A percentile compares a stretch with the other conserved stretches of the same genome.
phyloP scores from a whole-genome alignment of 352 stramenopile species.

The Phytophthora litchii region DNA sequence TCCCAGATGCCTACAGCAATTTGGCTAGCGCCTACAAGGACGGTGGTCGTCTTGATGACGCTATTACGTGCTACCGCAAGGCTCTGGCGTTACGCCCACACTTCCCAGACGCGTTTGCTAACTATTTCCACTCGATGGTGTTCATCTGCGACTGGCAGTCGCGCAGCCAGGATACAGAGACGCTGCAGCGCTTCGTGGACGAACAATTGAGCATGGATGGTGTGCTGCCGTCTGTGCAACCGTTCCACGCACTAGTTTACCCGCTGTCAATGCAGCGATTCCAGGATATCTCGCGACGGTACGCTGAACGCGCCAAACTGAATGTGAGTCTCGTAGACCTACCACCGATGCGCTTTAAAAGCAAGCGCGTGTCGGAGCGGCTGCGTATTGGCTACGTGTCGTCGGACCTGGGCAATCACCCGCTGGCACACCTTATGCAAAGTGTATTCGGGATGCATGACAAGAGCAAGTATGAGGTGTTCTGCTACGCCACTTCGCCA shows the following conservation, averaged over 20 bases:
- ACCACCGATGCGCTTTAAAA: conserved; percentile 69
- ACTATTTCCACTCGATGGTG: conserved; percentile 92
- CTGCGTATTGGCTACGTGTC: conserved; percentile 91
- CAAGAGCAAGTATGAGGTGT: conserved; percentile 86
- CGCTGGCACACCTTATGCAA: conserved; percentile 92
- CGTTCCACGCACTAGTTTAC: conserved; percentile 94
- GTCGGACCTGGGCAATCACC: conserved; percentile 93
- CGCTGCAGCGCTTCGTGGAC: conserved; percentile 68
- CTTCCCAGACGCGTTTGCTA: conserved; percentile 93
- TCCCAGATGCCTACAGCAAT: conserved; percentile 93
- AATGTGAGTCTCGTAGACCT: conserved; percentile 90
- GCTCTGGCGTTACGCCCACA: conserved; percentile 89
- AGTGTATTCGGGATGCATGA: conserved; percentile 92
- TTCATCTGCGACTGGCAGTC: conserved; percentile 93
- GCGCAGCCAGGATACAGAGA: conserved; percentile 79
- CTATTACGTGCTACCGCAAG: conserved; percentile 94
- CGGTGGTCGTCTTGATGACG: conserved; percentile 86
- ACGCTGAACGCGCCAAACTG: conserved; percentile 84
- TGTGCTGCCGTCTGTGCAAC: conserved; percentile 89
- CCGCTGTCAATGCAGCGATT: conserved; percentile 81
- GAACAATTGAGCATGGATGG: conserved; percentile 61
- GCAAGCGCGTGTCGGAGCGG: conserved; percentile 67
- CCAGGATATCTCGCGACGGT: conserved; percentile 76
- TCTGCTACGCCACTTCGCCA: conserved; percentile 86
- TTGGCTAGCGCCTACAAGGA: conserved; percentile 94